Base-by-base conservation (phyloP, 129 eudicot species). In the Escallonia herrerae region DNA sequence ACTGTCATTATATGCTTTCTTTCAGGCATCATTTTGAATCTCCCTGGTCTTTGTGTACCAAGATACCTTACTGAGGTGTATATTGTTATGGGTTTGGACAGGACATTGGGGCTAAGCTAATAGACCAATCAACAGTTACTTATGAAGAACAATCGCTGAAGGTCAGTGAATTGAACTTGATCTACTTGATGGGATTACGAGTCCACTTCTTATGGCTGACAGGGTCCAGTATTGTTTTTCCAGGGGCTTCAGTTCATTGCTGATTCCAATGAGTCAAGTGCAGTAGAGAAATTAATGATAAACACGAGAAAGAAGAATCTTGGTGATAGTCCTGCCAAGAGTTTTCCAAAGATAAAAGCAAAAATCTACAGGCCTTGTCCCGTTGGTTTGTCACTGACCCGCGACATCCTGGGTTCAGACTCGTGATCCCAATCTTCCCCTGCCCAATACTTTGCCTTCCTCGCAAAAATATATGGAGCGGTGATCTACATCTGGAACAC, bases 241-340 rank as follows among this genome's bases (percentile, higher is more conserved):
- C 86, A 90, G 95, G 97, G 97, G 15, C 91, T 90, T 69, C 89
- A 84, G 66, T 87, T 82, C 74, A 75, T 90, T 57, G 81, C 78
- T 14, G 97, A 83, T 58, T 6, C 78, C 6, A 74, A 74, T 41
- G 79, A 74, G 60, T 43, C 80, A 46, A 79, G 45, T 61, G 58
- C 47, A 4, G 45, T 64, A 71, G 72, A 79, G 71, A 86, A 80
- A 67, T 64, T 85, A 8, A 41, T 68, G 10, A 10, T 72, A 60
- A 69, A 64, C 45, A 43, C 63, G 7, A 76, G 74, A 65, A 73
- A 62, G 49, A 76, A 14, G 9, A 63, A 56, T 68, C 40, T 56
- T 61, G 71, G 49, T 40, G 69, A 74, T 52, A 76, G 65, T 40
- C 9, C 67, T 38, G 63, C 57, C 58, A 77, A 72, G 58, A 69